Evolutionary conservation across 768 basidiomycete species (phyloP).

Genomic region (Butyriboletus loyo): DNA sequence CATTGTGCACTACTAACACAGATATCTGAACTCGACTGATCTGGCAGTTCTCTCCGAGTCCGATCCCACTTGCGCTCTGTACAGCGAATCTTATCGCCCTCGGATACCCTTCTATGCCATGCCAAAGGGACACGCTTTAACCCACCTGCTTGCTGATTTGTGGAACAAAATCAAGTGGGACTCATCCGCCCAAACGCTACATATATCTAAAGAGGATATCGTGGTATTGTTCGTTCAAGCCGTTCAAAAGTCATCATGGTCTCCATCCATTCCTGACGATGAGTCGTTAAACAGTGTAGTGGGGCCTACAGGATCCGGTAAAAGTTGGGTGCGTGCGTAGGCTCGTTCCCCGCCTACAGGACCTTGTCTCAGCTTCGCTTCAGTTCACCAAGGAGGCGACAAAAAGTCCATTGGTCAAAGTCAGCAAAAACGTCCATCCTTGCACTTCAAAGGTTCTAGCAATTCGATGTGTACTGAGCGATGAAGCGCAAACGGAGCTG

Average conservation of each 20-base stretch:
- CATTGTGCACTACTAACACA: too few relatives aligned
- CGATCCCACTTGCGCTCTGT: neutral
- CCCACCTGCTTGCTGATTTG: neutral
- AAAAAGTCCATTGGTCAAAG: neutral
- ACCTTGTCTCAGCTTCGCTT: neutral
- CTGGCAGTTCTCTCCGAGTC: neutral
- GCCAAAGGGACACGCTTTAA: neutral
- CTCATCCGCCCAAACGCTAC: neutral
- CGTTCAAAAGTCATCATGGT: neutral
- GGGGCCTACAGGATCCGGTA: constrained; percentile 18
- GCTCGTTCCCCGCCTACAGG: too few relatives aligned
- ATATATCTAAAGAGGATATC: constrained; percentile 15
- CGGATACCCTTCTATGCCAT: neutral
- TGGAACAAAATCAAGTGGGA: constrained; percentile 15
- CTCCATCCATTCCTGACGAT: neutral
- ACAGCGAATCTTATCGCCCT: neutral
- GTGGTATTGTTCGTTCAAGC: constrained; percentile 18
- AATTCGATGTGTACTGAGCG: constrained; percentile 10
- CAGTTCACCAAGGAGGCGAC: constrained; percentile 17
- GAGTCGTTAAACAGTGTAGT: constrained; percentile 4
- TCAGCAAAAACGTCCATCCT: constrained; percentile 1
- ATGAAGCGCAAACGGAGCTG: neutral
- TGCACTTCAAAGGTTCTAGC: constrained; percentile 10
- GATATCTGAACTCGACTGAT: too few relatives aligned
- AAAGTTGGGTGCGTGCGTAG: constrained; percentile 18